Conservation (phyloP, 2,329 filamentous ascomycete species). For the Amphichorda felina region DNA sequence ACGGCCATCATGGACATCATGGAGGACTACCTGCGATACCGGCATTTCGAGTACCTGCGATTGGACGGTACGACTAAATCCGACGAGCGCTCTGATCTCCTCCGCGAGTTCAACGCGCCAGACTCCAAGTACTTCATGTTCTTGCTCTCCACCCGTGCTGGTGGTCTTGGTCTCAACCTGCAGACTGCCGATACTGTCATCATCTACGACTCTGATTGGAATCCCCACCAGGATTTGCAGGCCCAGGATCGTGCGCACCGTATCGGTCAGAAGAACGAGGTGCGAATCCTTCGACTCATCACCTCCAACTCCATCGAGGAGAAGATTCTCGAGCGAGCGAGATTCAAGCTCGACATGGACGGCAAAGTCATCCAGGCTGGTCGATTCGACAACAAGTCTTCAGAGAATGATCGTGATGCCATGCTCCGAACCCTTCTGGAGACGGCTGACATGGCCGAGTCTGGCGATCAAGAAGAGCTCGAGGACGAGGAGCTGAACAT, state of each 20-base stretch:
- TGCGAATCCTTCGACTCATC: constrained; percentile 89
- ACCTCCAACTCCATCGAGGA: constrained; percentile 96
- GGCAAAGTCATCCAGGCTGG: constrained; percentile 98
- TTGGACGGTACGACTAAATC: constrained; percentile 96
- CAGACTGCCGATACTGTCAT: constrained; percentile 98
- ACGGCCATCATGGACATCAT: constrained; percentile 99
- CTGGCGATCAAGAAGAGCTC: constrained; percentile 84
- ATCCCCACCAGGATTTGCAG: constrained; percentile 97
- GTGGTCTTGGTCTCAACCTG: constrained; percentile 92
- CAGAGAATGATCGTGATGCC: constrained; percentile 93
- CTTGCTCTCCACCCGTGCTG: constrained; percentile 93
- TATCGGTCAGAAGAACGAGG: constrained; percentile 99
- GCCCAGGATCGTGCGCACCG: constrained; percentile 99
- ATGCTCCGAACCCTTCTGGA: constrained; percentile 91
- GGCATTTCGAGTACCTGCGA: constrained; percentile 76
- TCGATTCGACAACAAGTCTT: constrained; percentile 99
- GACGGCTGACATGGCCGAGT: constrained; percentile 58
- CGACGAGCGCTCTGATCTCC: constrained; percentile 85
- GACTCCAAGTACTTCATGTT: constrained; percentile 95
- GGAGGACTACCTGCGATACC: constrained; percentile 89
- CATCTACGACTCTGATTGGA: constrained; percentile 99
- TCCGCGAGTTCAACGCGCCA: constrained; percentile 82
- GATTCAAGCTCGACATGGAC: constrained; percentile 98
- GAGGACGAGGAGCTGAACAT: constrained; percentile 95
- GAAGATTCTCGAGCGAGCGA: constrained; percentile 92